A percentile compares a stretch with the other conserved stretches of the same genome.
Conservation (phyloP, 129 eudicot species). For the Erigeron canadensis region DNA sequence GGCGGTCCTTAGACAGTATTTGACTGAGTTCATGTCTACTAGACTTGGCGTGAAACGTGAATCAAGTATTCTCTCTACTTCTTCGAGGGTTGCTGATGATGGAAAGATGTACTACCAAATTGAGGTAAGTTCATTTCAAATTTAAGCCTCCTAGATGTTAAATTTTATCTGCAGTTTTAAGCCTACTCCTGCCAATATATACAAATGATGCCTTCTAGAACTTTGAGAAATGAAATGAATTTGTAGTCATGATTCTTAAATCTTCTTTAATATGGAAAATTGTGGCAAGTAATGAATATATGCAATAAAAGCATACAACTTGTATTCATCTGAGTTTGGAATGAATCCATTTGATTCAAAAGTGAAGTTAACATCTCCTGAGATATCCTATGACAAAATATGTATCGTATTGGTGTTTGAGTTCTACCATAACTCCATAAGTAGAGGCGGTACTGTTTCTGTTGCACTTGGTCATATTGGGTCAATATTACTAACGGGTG, state of each 20-base stretch:
- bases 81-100: slow-evolving; percentile 79
- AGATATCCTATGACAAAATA: neutral
- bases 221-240: too few species aligned
- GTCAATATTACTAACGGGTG: too few species aligned
- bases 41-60: slow-evolving; percentile 94
- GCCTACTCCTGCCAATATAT: neutral
- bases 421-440: too few species aligned
- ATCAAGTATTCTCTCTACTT: slow-evolving; percentile 69
- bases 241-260: too few species aligned
- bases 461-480: too few species aligned
- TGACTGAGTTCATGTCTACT: slow-evolving; percentile 97
- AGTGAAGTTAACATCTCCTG: neutral
- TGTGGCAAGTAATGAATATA: too few species aligned
- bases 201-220: neutral
- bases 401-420: too few species aligned
- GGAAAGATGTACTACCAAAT: slow-evolving; percentile 88
- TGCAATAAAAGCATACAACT: too few species aligned
- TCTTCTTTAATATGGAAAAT: too few species aligned
- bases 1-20: slow-evolving; percentile 66
- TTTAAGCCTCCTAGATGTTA: neutral
- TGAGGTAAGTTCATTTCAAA: slow-evolving; percentile 47
- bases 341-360: neutral
- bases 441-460: too few species aligned
- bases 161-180: neutral
- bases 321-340: neutral